A percentile compares a stretch with the other conserved stretches of the same genome.
phyloP scores from a whole-genome alignment of 2,329 filamentous ascomycete genomes.

The Hymenotorrendiella dingleyae region DNA sequence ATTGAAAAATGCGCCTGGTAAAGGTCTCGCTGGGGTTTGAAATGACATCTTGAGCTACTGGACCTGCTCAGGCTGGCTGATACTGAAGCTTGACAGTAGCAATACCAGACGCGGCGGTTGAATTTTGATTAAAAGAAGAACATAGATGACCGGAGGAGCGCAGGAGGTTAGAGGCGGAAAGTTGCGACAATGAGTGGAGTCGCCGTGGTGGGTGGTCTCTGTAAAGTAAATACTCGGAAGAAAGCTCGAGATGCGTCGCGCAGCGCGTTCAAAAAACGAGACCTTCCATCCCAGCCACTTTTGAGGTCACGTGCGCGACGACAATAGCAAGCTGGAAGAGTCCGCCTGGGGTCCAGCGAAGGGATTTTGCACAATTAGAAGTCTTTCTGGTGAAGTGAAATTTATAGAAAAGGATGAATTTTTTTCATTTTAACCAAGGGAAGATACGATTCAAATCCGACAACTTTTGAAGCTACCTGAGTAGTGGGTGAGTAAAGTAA shows the following conservation, averaged over 20 bases:
- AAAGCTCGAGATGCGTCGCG: slow-evolving; percentile 11
- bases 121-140: slow-evolving; percentile 17
- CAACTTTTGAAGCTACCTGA: too few relatives aligned
- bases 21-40: slow-evolving; percentile 61
- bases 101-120: slow-evolving; percentile 12
- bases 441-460: too few relatives aligned
- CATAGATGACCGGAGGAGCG: slow-evolving; percentile 17
- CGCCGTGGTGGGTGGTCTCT: slow-evolving; percentile 6
- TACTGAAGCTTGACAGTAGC: slow-evolving; percentile 4
- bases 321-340: not conserved
- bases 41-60: slow-evolving; percentile 18
- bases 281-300: not conserved
- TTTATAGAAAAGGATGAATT: too few relatives aligned
- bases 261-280: slow-evolving; percentile 3
- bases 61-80: not conserved
- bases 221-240: slow-evolving; percentile 12
- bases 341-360: too few relatives aligned
- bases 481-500: too few relatives aligned
- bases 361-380: too few relatives aligned
- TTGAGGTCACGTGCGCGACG: not conserved
- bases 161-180: not conserved
- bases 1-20: slow-evolving; percentile 71
- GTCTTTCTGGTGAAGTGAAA: too few relatives aligned
- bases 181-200: slow-evolving; percentile 7
- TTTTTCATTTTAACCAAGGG: too few relatives aligned